These are phyloP conservation scores for Ocimum tenuiflorum DNA, from an alignment of 257 asterid genomes.

Conservation along the genomic window DNA sequence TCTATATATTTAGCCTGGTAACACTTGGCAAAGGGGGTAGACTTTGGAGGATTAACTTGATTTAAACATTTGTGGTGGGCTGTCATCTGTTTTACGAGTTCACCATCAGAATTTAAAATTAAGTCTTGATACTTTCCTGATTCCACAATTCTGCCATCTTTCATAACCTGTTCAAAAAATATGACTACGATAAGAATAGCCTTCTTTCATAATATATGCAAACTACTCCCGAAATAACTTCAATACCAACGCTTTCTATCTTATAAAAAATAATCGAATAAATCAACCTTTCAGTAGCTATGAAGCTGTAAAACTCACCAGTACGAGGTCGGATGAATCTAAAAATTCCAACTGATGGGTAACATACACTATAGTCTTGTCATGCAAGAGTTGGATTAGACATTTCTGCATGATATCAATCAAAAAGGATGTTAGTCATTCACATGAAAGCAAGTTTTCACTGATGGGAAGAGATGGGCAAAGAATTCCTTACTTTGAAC, in stretches of 20 bases:
- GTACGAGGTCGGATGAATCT: conserved; percentile 61
- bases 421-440: background rate
- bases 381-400: conserved; percentile 42
- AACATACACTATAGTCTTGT: conserved; percentile 61
- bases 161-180: conserved; percentile 44
- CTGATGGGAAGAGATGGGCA: background rate
- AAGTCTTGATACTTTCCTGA: conserved; percentile 64
- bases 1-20: conserved; percentile 27
- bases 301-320: conserved; percentile 41
- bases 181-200: background rate
- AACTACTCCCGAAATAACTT: background rate
- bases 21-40: conserved; percentile 15
- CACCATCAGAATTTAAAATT: conserved; percentile 48
- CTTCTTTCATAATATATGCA: background rate
- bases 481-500: conserved; percentile 46
- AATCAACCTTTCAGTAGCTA: no score
- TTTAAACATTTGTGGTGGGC: conserved; percentile 55
- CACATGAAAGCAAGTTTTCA: background rate
- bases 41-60: conserved; percentile 41
- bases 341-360: conserved; percentile 83
- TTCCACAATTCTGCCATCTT: conserved; percentile 64
- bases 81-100: conserved; percentile 50
- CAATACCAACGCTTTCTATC: no score
- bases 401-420: conserved; percentile 50
- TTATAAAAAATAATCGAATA: background rate